Base-by-base conservation (phyloP, 805 yeast species). In the Yarrowia deformans region DNA sequence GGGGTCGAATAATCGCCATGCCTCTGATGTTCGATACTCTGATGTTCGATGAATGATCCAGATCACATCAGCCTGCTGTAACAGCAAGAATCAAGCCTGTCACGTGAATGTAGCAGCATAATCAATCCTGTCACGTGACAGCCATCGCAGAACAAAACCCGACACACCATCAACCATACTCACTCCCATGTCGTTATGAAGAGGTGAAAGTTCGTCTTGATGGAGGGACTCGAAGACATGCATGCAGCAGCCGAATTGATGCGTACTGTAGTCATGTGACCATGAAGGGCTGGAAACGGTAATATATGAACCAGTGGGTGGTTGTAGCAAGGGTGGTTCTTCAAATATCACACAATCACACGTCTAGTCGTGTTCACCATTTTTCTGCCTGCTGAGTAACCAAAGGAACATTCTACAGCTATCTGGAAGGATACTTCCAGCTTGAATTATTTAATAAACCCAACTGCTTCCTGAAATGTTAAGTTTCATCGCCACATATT, bases 181-280 rank as follows among this genome's bases (percentile, higher is more conserved):
- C 48, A 56, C 63, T 23, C 63, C 63, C 63, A 56, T 56, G 46
- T 23, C 23, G 60, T 54, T 9, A 12, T 18, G 40, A 37, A 35
- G 1, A 14, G 29, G 18, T 29, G 35, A 48, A 52, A 35, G 55
- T 50, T 50, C 19, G 39, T 50, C 35, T 50, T 4, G 56, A 52
- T 18, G 39, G 56, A n/a, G 56, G n/a, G 42, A 4, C 42, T 49
- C 8, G 18, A 16, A 1, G 56, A 39, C 60, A 54, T 54, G 60
- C 60, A 54, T 54, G 12, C 18, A 16, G 60, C 34, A 23, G 60
- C 45, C 18, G 14, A 5, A 1, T 13, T 6, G 7, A 54, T 55
- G 61, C 61, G 40, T n/a, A n/a, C n/a, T n/a, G n/a, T 9, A 34
- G 61, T 55, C 60, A 54, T 8, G 60, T 54, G 60, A 39, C 49